A percentile compares a stretch with the other conserved stretches of the same genome.
These are phyloP conservation scores for Hypomyces rosellus DNA, from an alignment of 2,329 filamentous ascomycete genomes.

Conservation along the genomic window DNA sequence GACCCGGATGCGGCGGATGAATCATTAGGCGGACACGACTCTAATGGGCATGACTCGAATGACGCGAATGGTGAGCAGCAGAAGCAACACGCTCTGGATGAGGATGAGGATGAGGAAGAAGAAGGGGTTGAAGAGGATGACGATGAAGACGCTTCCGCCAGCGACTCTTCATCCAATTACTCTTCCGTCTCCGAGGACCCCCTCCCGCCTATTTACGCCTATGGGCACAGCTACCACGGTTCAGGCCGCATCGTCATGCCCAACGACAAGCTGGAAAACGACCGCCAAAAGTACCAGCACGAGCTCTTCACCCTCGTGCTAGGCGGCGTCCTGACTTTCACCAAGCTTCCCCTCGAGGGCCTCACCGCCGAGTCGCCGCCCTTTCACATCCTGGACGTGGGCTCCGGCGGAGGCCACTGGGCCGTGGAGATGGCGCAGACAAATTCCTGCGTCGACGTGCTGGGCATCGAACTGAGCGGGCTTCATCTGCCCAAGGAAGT, in stretches of 20 bases:
- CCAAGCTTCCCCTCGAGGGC: constrained; percentile 25
- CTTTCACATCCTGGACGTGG: constrained; percentile 34
- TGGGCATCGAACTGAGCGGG: constrained; percentile 35
- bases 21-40: no score
- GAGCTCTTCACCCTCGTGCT: constrained; percentile 30
- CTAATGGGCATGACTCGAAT: no score
- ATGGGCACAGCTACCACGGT: constrained; percentile 31
- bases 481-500: constrained; percentile 38
- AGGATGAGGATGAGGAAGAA: constrained; percentile 1
- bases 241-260: constrained; percentile 28
- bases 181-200: constrained; percentile 29
- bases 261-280: constrained; percentile 28
- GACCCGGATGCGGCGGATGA: neutral
- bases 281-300: constrained; percentile 27
- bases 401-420: constrained; percentile 38
- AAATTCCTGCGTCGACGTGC: constrained; percentile 33
- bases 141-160: constrained; percentile 16
- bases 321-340: constrained; percentile 24
- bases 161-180: constrained; percentile 27
- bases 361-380: constrained; percentile 14
- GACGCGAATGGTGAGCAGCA: no score
- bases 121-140: constrained; percentile 15
- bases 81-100: neutral
- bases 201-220: constrained; percentile 27
- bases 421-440: constrained; percentile 35